These are phyloP conservation scores for Cafeteria roenbergensis DNA, from an alignment of 108 stramenopile genomes.

Conservation along the genomic window DNA sequence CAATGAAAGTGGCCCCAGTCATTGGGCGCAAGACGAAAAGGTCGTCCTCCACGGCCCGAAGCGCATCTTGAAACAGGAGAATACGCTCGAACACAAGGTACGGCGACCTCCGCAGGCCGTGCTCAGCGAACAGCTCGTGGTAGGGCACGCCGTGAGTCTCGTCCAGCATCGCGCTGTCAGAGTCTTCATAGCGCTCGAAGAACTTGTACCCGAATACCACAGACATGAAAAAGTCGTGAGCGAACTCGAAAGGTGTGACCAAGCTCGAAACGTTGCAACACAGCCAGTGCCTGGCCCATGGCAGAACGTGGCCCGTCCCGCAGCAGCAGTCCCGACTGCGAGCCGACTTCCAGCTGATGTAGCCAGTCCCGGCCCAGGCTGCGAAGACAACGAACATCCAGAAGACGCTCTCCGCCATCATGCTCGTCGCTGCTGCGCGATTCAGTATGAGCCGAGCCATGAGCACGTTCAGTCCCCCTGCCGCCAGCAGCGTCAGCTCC, in stretches of 20 bases:
- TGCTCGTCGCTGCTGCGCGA: too few relatives aligned
- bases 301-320: neutral
- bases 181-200: neutral
- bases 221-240: neutral
- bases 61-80: neutral
- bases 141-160: neutral
- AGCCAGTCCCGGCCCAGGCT: neutral
- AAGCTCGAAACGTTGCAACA: neutral
- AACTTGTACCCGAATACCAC: neutral
- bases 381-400: neutral
- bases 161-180: neutral
- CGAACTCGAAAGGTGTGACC: neutral
- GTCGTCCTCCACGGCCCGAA: neutral
- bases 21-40: too few relatives aligned
- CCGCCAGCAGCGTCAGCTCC: neutral
- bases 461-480: neutral
- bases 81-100: neutral
- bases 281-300: neutral
- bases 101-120: neutral
- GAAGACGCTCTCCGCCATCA: neutral
- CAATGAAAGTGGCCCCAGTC: too few relatives aligned
- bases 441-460: too few relatives aligned
- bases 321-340: neutral
- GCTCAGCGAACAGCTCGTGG: neutral
- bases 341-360: neutral